Base-by-base conservation (phyloP, 2,329 filamentous ascomycete genomes). In the Nannizziopsis barbatae region DNA sequence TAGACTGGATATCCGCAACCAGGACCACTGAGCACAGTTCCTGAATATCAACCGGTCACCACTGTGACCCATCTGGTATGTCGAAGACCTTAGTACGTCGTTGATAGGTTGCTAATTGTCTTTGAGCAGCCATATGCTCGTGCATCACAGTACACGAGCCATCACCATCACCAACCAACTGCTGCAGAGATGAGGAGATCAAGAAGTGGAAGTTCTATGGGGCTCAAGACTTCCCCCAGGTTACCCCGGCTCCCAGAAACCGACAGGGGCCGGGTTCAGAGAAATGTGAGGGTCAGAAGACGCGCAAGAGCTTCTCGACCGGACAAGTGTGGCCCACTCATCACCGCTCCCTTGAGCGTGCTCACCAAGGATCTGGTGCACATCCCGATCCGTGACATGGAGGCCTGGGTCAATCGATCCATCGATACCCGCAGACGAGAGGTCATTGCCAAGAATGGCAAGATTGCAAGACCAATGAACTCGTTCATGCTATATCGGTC, bases 401-500 rank as follows among this genome's bases (percentile, higher is more conserved):
- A 83, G 45, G 72, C 74, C 20, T 94, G 84, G 72, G 88, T 93
- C 32, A 79, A 83, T 58, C 77, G 90, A 44, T 72, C 84, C 8
- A 67, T 72, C 1, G 81, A 86, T 49, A 74, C 75, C 5, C 78
- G 90, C 49, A 73, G 72, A 42, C 68, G 71, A 47, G 88, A 95
- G 63, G 80, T 83, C 8, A 75, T 79, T 38, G 76, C 78, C 57
- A 86, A 81, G 58, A 71, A 80, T 32, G 85, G 85, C 20, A 88
- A 89, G 62, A 77, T 96, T 56, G 87, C 90, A 59, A 77, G 92
- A 27, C 89, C 92, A 2, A 94, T 95, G 83, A 98, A 98, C 65
- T 90, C 86, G 0, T 98, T 96, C 71, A 95, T 98, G 84, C 73
- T 98, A 44, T 98, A 98, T 65, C 83, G 92, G 37, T 95, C 92